phyloP scores from a whole-genome alignment of 352 stramenopile species.

The Phytophthora capsici region DNA sequence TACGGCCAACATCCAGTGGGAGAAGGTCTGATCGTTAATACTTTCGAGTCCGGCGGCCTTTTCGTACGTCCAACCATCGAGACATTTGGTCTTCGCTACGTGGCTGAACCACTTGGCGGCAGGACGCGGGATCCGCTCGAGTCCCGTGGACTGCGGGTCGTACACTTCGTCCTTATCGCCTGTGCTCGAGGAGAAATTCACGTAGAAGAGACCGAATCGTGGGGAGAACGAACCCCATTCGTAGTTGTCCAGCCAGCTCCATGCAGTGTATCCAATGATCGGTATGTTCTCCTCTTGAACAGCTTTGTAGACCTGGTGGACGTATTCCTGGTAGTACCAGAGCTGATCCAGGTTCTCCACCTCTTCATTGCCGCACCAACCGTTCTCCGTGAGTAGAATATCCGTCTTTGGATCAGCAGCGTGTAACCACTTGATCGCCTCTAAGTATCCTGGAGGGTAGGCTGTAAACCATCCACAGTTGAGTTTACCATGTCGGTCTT shows the following conservation, averaged over 20 bases:
- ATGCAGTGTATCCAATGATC: constrained; percentile 93
- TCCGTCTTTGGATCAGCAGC: constrained; percentile 41
- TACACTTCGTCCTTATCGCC: constrained; percentile 44
- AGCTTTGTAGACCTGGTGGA: constrained; percentile 61
- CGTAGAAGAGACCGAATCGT: constrained; percentile 72
- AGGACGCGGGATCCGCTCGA: constrained; percentile 51
- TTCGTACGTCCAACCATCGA: constrained; percentile 37
- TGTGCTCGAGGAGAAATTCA: constrained; percentile 54
- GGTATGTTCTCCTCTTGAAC: constrained; percentile 56
- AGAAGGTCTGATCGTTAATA: constrained; percentile 25
- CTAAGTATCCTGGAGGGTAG: constrained; percentile 62
- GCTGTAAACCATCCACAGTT: constrained; percentile 59
- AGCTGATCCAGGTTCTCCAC: constrained; percentile 69
- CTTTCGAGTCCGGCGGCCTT: constrained; percentile 19
- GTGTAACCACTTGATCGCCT: constrained; percentile 70
- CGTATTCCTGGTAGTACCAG: constrained; percentile 66
- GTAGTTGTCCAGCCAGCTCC: constrained; percentile 95
- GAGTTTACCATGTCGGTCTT: constrained; percentile 42
- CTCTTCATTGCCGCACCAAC: constrained; percentile 67
- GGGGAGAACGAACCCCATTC: constrained; percentile 90
- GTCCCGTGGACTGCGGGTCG: constrained; percentile 21
- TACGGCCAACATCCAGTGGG: constrained; percentile 23
- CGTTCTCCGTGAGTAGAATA: constrained; percentile 74
- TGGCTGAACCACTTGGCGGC: constrained; percentile 60
- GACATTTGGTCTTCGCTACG: constrained; percentile 61